A percentile compares a stretch with the other conserved stretches of the same genome.
phyloP scores from a whole-genome alignment of 176 grass and related monocot species.

The Oryza nivara region DNA sequence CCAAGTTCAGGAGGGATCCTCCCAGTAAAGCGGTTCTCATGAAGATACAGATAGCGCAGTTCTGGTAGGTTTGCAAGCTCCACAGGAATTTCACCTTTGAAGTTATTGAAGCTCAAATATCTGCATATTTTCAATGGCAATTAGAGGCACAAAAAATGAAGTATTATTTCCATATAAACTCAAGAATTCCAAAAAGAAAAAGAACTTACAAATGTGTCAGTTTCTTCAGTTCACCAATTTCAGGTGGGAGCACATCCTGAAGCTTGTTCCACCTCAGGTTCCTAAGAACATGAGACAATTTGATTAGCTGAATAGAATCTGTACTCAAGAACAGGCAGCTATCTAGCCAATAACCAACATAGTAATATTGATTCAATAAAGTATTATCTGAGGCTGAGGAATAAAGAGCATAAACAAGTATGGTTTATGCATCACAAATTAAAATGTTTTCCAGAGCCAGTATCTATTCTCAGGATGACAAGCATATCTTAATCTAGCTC shows the following conservation, averaged over 20 bases:
- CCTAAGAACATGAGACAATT: conserved; percentile 47
- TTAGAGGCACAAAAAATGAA: conserved; percentile 9
- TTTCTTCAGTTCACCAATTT: conserved; percentile 93
- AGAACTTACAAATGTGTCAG: conserved; percentile 84
- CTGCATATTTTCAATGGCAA: conserved; percentile 52
- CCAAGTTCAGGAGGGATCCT: conserved; percentile 77
- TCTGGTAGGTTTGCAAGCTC: conserved; percentile 91
- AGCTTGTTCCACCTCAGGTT: conserved; percentile 99
- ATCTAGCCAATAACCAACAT: conserved; percentile 15
- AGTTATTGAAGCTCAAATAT: conserved; percentile 97
- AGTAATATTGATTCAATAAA: conserved; percentile 9
- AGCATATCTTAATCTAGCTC: neutral
- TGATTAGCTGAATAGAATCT: conserved; percentile 36
- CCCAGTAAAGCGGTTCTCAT: conserved; percentile 83
- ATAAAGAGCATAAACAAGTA: neutral
- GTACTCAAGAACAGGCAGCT: conserved; percentile 29
- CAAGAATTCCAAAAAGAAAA: conserved; percentile 13
- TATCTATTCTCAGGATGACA: neutral
- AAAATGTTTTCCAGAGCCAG: conserved; percentile 4
- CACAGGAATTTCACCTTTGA: conserved; percentile 93
- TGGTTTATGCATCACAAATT: neutral
- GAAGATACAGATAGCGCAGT: conserved; percentile 86
- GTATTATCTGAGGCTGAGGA: neutral
- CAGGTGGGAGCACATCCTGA: conserved; percentile 86
- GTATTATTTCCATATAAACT: conserved; percentile 13